Evolutionary conservation across 179 eudicot genomes (phyloP).

Genomic region (Amaranthus tricolor): DNA sequence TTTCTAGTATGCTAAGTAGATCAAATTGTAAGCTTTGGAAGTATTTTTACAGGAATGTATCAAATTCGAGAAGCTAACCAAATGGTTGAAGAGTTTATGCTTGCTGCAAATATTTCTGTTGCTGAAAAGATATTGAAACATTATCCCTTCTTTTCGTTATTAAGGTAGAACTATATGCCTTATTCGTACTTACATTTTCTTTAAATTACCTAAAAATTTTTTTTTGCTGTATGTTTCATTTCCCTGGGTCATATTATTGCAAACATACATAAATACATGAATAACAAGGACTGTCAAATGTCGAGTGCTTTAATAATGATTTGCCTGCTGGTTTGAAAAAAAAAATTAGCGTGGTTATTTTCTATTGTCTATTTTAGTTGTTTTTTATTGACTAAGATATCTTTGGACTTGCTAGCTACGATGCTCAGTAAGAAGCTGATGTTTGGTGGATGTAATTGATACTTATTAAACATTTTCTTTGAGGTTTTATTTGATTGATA

Average conservation of each 20-base stretch:
- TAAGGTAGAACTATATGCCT: conserved; percentile 49
- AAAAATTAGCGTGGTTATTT: neutral
- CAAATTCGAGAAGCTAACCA: conserved; percentile 99
- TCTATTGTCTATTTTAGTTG: neutral
- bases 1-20: neutral
- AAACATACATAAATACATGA: no score
- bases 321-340: neutral
- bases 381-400: neutral
- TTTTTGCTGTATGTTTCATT: no score
- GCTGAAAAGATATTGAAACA: conserved; percentile 74
- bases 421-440: neutral
- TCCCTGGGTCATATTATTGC: no score
- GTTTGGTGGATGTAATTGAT: conserved; percentile 6
- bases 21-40: conserved; percentile 14
- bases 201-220: neutral
- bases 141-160: conserved; percentile 67
- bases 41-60: conserved; percentile 74
- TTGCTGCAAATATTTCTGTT: conserved; percentile 97
- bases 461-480: neutral
- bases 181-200: neutral
- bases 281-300: neutral
- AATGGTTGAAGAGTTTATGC: conserved; percentile 99
- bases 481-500: neutral
- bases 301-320: neutral
- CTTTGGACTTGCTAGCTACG: conserved; percentile 10